These are phyloP conservation scores for Castanopsis chinensis DNA, from an alignment of 306 rosid species.

Conservation along the genomic window DNA sequence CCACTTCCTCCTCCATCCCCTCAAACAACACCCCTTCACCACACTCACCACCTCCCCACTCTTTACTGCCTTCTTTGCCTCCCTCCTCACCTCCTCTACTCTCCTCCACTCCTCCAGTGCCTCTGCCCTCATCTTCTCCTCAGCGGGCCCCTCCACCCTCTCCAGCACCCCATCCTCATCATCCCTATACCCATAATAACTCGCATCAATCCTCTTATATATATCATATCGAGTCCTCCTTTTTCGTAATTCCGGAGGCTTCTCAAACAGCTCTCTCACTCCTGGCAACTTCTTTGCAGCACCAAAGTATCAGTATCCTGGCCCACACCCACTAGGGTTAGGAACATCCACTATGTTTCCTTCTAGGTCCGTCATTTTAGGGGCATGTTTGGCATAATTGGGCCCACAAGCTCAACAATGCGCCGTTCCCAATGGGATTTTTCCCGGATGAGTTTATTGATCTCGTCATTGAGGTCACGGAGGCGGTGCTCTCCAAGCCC, in stretches of 20 bases:
- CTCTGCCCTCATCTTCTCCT: slow-evolving; percentile 56
- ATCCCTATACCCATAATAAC: slow-evolving; percentile 86
- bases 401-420: slow-evolving; percentile 82
- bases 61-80: slow-evolving; percentile 85
- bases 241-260: slow-evolving; percentile 82
- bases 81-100: slow-evolving; percentile 76
- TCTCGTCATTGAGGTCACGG: slow-evolving; percentile 93
- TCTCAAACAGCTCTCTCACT: slow-evolving; percentile 77
- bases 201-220: slow-evolving; percentile 77
- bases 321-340: slow-evolving; percentile 90
- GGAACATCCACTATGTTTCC: slow-evolving; percentile 96
- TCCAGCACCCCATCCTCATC: slow-evolving; percentile 86
- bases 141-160: slow-evolving; percentile 65
- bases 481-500: slow-evolving; percentile 98
- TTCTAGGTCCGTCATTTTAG: slow-evolving; percentile 92
- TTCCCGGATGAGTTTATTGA: slow-evolving; percentile 81
- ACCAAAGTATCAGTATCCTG: slow-evolving; percentile 87
- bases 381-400: slow-evolving; percentile 55
- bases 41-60: slow-evolving; percentile 63
- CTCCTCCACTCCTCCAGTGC: slow-evolving; percentile 78
- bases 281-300: slow-evolving; percentile 92
- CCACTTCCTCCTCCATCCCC: slow-evolving; percentile 68
- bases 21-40: slow-evolving; percentile 61
- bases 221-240: slow-evolving; percentile 85
- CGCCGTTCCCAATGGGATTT: slow-evolving; percentile 89